Evolutionary conservation across 148 eudicot genomes (phyloP).

Genomic region (Salicornia ramosissima): DNA sequence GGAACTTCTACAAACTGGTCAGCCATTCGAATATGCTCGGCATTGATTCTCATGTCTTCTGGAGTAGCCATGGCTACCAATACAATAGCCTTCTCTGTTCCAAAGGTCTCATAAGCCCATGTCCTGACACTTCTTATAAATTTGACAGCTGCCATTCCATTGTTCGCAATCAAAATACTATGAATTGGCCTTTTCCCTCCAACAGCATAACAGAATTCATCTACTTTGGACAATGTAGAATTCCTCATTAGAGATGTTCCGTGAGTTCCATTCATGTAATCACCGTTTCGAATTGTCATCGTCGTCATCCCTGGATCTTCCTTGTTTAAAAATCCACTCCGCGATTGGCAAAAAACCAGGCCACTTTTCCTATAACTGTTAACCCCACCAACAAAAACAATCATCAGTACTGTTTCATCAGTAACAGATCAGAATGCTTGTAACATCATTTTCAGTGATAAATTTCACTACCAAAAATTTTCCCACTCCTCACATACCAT

Average conservation of each 20-base stretch:
- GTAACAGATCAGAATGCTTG: neutral
- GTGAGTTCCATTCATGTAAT: constrained; percentile 43
- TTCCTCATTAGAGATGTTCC: constrained; percentile 41
- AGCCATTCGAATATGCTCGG: constrained; percentile 96
- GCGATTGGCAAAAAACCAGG: constrained; percentile 16
- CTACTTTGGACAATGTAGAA: constrained; percentile 50
- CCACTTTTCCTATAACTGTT: constrained; percentile 1
- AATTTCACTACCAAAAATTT: neutral
- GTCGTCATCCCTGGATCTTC: constrained; percentile 32
- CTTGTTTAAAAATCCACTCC: constrained; percentile 32
- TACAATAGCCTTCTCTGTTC: constrained; percentile 89
- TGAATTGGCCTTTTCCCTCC: constrained; percentile 82
- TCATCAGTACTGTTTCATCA: neutral
- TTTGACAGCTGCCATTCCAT: constrained; percentile 99
- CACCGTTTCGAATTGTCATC: constrained; percentile 32
- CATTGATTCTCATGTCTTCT: constrained; percentile 98
- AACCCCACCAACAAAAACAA: neutral
- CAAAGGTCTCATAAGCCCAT: constrained; percentile 97
- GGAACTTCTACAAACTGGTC: constrained; percentile 99
- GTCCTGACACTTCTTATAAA: constrained; percentile 89
- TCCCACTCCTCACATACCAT: neutral
- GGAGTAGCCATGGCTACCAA: constrained; percentile 99
- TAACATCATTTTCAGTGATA: neutral
- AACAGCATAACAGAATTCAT: constrained; percentile 75
- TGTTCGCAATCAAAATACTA: constrained; percentile 92